phyloP scores from a whole-genome alignment of 1,284 basidiomycete species.

The Ceratobasidium sp. region DNA sequence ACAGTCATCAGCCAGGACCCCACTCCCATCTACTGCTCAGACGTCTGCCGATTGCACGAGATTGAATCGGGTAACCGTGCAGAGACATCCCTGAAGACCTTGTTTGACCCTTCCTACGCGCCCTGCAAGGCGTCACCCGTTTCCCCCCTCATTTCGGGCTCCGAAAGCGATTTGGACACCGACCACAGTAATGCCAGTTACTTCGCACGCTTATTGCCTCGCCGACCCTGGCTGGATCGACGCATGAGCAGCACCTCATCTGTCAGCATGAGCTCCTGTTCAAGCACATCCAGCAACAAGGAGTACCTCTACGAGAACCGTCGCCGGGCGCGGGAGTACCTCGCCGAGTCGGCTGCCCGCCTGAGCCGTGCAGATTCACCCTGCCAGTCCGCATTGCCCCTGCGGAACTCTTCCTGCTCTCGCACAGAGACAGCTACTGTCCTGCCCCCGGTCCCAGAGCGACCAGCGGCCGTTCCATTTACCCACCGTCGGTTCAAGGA shows the following conservation, averaged over 20 bases:
- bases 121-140: constrained; percentile 41
- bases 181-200: constrained; percentile 44
- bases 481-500: constrained; percentile 45
- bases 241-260: constrained; percentile 41
- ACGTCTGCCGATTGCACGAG: constrained; percentile 66
- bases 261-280: constrained; percentile 44
- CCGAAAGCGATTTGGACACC: constrained; percentile 43
- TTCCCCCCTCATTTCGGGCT: constrained; percentile 40
- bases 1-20: constrained; percentile 80
- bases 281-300: constrained; percentile 41
- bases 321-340: constrained; percentile 33
- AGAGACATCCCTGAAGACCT: constrained; percentile 40
- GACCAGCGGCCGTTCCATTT: constrained; percentile 38
- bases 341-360: constrained; percentile 41
- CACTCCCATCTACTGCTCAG: constrained; percentile 82
- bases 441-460: constrained; percentile 33
- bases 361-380: constrained; percentile 32
- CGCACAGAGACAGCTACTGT: constrained; percentile 1
- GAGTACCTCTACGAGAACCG: constrained; percentile 44
- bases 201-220: constrained; percentile 37
- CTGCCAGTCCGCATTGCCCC: constrained; percentile 31
- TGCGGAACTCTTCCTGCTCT: constrained; percentile 7
- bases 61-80: constrained; percentile 42
- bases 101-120: constrained; percentile 43
- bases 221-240: constrained; percentile 37